Base-by-base conservation (phyloP, 768 basidiomycete species). In the Stropharia rugosoannulata region DNA sequence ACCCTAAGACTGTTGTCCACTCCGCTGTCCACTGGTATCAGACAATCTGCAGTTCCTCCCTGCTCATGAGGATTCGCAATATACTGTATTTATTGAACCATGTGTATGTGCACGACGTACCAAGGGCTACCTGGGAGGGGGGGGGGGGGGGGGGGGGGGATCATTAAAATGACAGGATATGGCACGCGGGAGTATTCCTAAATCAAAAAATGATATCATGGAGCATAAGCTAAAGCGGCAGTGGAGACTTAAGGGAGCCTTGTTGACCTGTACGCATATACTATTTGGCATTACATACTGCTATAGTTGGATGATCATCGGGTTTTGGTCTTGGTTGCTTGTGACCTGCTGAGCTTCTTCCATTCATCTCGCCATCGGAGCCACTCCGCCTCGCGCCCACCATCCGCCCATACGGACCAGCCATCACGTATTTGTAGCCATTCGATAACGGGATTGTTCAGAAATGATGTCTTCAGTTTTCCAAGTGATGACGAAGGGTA, bases 371-470 rank as follows among this genome's bases (percentile, higher is more conserved):
- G 79, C 91, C 91, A 94, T 25, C 70, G 67, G 55, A 68, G 63
- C 87, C 89, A 94, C 59, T 90, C 89, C 18, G 63, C 72, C 66
- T 89, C 89, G 22, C 80, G 77, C 2, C 91, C 91, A n/a, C 86
- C 87, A 66, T 94, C 91, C 3, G 74, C 62, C 87, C 89, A 94
- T 1, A 92, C 73, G 10, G 76, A 80, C 92, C 92, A 94, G 5
- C 92, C 89, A 64, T 94, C 91, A 46, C 89, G 79, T 41, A 94
- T 72, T 46, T 84, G 80, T 35, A 89, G 66, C 89, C 89, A 93
- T 0, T 67, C 72, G 5, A 77, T 78, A 16, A 90, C 32, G 4
- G 83, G 80, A 60, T 88, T 84, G 1, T 62, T 62, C 32, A 94
- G 65, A n/a, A 87, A 51, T 41, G 70, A 73, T 4, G 68, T 58